Evolutionary conservation across 129 eudicot genomes (phyloP), one percentile per base, ranked within the genome.

Genomic region (Heracleum sosnowskyi): DNA sequence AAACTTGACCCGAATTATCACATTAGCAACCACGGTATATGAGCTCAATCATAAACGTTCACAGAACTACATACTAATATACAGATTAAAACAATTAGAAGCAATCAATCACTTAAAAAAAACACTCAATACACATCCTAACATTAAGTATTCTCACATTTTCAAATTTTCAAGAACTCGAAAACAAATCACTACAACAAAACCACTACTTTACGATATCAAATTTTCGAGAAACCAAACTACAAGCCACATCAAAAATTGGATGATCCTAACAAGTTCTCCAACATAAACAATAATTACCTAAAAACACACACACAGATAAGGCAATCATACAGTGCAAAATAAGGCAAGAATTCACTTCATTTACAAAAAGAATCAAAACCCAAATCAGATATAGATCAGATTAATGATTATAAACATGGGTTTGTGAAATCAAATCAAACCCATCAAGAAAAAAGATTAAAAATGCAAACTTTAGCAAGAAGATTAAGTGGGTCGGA

Each of bases 331-430:
- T 73, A 15, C n/a, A 26, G n/a, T 42, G 31, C 60, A 42, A 74
- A n/a, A 28, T 29, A 4, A 11, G 7, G 6, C 57, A 42, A 15
- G 49, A 28, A 13, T 41, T 44, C 57, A 29, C 49, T 72, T 41
- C 33, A 13, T 11, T 40, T 72, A 16, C 31, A 41, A n/a, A 24
- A 72, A 20, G 4, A 41, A 28, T 72, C 11, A 40, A 40, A 42
- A n/a, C 57, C 77, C 77, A 44, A 22, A 73, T 44, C 36, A 73
- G 39, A 73, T 41, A 42, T 28, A n/a, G 60, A 74, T 28, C 60
- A 45, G n/a, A 74, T 44, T n/a, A 44, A 26, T 46, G 13, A 74
- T 74, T 41, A 74, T n/a, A 26, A 35, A n/a, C 13, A 73, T 1
- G 36, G 76, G 35, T 37, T 5, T 39, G 31, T 11, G 49, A 71